A percentile compares a stretch with the other conserved stretches of the same genome.
Conservation (phyloP, 176 grass and related monocot genomes). For the Phyllostachys edulis region DNA sequence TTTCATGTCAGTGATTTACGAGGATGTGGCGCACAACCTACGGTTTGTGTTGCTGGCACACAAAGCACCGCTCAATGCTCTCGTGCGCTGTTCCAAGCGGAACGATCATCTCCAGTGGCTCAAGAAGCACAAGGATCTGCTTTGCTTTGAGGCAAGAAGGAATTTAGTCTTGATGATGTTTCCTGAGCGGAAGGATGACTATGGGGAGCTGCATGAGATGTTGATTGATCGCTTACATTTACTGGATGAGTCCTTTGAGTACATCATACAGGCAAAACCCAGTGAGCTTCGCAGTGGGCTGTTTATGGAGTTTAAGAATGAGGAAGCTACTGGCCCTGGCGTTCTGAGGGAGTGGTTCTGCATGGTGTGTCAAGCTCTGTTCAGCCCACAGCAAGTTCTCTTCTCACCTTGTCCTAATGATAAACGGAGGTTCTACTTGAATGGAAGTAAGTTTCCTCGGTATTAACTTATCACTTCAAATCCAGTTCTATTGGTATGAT, state of each 20-base stretch:
- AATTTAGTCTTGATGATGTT: constrained; percentile 95
- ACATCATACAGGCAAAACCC: constrained; percentile 58
- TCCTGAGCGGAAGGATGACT: constrained; percentile 81
- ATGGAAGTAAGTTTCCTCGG: constrained; percentile 66
- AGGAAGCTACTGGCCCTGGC: constrained; percentile 97
- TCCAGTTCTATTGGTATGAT: not conserved
- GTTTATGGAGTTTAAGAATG: constrained; percentile 99
- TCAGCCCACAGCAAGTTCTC: constrained; percentile 85
- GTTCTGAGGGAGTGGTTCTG: constrained; percentile 98
- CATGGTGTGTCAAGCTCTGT: constrained; percentile 83
- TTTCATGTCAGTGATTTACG: constrained; percentile 70
- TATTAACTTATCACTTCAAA: constrained; percentile 20
- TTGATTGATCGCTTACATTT: constrained; percentile 80
- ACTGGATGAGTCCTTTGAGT: constrained; percentile 82
- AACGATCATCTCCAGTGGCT: constrained; percentile 73
- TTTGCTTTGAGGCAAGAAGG: constrained; percentile 75
- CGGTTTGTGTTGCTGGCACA: constrained; percentile 56
- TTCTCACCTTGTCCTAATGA: constrained; percentile 85
- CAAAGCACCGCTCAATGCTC: constrained; percentile 54
- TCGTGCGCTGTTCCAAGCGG: constrained; percentile 67
- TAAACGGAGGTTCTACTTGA: constrained; percentile 85
- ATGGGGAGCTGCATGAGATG: constrained; percentile 92
- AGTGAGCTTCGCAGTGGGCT: constrained; percentile 67
- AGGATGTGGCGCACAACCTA: constrained; percentile 65
- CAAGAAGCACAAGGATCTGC: constrained; percentile 77